Conservation (phyloP, 148 eudicot genomes). For the Selenicereus undatus region DNA sequence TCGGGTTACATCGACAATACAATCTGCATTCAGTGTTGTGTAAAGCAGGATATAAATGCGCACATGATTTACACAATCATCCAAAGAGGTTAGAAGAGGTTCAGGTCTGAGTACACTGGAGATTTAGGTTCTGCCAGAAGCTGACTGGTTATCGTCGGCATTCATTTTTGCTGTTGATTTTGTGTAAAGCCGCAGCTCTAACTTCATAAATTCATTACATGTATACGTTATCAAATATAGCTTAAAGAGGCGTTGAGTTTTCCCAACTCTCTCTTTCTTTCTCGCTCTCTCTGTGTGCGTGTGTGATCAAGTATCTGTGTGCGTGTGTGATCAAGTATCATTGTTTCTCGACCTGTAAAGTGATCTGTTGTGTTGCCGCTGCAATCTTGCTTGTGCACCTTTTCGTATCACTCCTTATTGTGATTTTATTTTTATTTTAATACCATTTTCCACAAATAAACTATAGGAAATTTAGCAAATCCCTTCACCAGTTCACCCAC, state of each 20-base stretch:
- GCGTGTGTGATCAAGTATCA: too few species aligned
- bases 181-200: slow-evolving; percentile 29
- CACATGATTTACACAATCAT: slow-evolving; percentile 15
- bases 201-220: slow-evolving; percentile 22
- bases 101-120: slow-evolving; percentile 15
- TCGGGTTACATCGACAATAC: slow-evolving; percentile 71
- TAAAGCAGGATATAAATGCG: slow-evolving; percentile 29
- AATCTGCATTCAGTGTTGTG: slow-evolving; percentile 82
- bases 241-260: slow-evolving; percentile 8
- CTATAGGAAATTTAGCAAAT: too few species aligned
- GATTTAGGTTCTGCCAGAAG: slow-evolving; percentile 18
- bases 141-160: slow-evolving; percentile 21
- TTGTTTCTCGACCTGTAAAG: background rate
- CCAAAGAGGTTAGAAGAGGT: slow-evolving; percentile 8
- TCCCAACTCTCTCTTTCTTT: background rate
- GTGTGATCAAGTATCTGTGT: background rate
- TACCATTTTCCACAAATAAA: too few species aligned
- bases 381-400: too few species aligned
- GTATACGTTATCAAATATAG: slow-evolving; percentile 16
- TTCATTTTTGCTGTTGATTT: slow-evolving; percentile 23
- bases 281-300: background rate
- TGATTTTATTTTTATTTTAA: too few species aligned
- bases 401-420: too few species aligned
- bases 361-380: background rate
- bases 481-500: too few species aligned